A percentile compares a stretch with the other conserved stretches of the same genome.
Evolutionary conservation across 83 land plant species (phyloP).

Genomic region (Larix sibirica): DNA sequence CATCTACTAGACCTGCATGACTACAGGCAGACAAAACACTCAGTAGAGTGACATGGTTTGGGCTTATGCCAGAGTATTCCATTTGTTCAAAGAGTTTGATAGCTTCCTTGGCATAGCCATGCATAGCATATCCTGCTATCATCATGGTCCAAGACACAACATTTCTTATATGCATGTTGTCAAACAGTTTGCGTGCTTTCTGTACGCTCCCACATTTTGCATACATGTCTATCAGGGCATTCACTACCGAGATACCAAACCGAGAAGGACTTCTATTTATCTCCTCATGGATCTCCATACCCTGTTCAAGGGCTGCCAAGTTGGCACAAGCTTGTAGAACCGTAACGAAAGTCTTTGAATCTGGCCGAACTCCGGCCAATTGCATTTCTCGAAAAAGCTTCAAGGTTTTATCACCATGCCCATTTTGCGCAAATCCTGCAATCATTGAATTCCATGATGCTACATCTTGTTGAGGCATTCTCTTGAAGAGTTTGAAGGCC

Average conservation of each 20-base stretch:
- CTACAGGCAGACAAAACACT: slow-evolving; percentile 62
- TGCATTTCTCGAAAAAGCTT: slow-evolving; percentile 46
- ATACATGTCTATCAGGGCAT: slow-evolving; percentile 58
- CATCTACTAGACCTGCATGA: slow-evolving; percentile 50
- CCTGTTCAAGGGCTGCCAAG: slow-evolving; percentile 39
- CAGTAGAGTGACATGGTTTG: slow-evolving; percentile 46
- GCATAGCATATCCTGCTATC: slow-evolving; percentile 48
- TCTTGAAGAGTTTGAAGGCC: slow-evolving; percentile 23
- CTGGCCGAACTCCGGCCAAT: slow-evolving; percentile 34
- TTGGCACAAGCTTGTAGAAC: slow-evolving; percentile 42
- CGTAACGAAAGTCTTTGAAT: slow-evolving; percentile 40
- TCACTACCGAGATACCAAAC: slow-evolving; percentile 19
- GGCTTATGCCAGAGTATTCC: slow-evolving; percentile 29
- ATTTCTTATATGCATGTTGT: slow-evolving; percentile 28
- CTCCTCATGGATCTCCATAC: slow-evolving; percentile 30
- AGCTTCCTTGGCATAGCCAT: slow-evolving; percentile 42
- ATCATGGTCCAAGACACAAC: slow-evolving; percentile 56
- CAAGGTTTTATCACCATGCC: slow-evolving; percentile 34
- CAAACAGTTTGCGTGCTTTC: slow-evolving; percentile 38
- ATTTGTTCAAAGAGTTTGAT: slow-evolving; percentile 42
- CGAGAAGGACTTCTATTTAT: slow-evolving; percentile 32
- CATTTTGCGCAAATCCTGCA: slow-evolving; percentile 32
- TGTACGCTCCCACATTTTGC: slow-evolving; percentile 53
- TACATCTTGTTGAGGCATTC: slow-evolving; percentile 23
- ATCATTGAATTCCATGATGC: slow-evolving; percentile 55